phyloP scores from a whole-genome alignment of 2,329 filamentous ascomycete genomes.

The Myriosclerotinia curreyana region DNA sequence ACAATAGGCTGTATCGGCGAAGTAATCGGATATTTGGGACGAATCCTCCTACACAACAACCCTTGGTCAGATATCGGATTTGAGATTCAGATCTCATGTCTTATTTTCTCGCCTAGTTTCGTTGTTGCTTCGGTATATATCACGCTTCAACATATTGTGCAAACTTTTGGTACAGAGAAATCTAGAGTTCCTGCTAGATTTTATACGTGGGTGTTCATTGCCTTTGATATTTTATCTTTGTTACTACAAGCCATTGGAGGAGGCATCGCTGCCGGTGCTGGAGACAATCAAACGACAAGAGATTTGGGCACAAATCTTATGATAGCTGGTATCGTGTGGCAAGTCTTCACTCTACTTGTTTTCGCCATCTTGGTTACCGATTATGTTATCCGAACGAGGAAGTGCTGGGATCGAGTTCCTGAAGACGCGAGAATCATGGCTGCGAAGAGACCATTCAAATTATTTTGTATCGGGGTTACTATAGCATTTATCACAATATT shows the following conservation, averaged over 20 bases:
- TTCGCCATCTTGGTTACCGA: slow-evolving; percentile 48
- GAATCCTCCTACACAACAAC: slow-evolving; percentile 49
- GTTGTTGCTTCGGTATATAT: slow-evolving; percentile 61
- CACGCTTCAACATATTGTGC: slow-evolving; percentile 44
- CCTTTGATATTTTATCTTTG: slow-evolving; percentile 56
- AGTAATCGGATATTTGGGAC: slow-evolving; percentile 54
- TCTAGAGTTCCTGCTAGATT: slow-evolving; percentile 41
- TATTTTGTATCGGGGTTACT: slow-evolving; percentile 27
- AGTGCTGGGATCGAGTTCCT: slow-evolving; percentile 26
- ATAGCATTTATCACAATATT: slow-evolving; percentile 29
- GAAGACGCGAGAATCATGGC: slow-evolving; percentile 21
- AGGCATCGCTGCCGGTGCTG: slow-evolving; percentile 44
- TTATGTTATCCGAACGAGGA: slow-evolving; percentile 46
- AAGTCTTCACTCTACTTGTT: slow-evolving; percentile 40
- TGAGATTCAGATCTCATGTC: slow-evolving; percentile 50
- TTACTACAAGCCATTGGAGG: slow-evolving; percentile 58
- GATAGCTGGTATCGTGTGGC: slow-evolving; percentile 42
- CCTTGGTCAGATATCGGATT: slow-evolving; percentile 46
- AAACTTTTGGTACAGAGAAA: slow-evolving; percentile 26
- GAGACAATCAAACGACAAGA: slow-evolving; percentile 19
- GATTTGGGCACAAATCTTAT: slow-evolving; percentile 39
- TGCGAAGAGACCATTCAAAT: slow-evolving; percentile 23
- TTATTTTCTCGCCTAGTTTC: slow-evolving; percentile 44
- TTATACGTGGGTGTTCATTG: slow-evolving; percentile 56
- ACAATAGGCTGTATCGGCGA: slow-evolving; percentile 49